A percentile compares a stretch with the other conserved stretches of the same genome.
Conservation (phyloP, 2,329 filamentous ascomycete species). For the Escovopsis weberi region DNA sequence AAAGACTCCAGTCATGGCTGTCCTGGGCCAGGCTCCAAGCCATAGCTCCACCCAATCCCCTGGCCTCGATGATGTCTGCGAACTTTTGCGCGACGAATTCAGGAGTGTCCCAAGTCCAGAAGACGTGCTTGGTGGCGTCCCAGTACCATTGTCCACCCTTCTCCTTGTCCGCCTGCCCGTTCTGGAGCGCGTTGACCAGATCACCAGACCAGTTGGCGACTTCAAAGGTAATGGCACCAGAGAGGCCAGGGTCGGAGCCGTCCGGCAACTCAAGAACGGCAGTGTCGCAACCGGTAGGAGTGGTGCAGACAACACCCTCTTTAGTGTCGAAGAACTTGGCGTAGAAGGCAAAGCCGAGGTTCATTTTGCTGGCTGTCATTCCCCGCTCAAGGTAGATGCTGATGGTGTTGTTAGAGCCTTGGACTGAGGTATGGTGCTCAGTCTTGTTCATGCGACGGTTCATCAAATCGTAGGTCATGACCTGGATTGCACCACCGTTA, state of each 20-base stretch:
- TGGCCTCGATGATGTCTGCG: conserved; percentile 24
- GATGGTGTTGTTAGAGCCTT: conserved; percentile 37
- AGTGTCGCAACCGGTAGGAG: conserved; percentile 43
- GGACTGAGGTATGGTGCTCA: conserved; percentile 47
- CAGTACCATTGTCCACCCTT: conserved; percentile 42
- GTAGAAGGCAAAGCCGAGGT: conserved; percentile 55
- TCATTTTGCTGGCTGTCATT: conserved; percentile 38
- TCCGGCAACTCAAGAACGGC: conserved; percentile 43
- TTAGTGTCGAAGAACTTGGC: conserved; percentile 50
- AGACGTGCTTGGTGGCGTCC: conserved; percentile 28
- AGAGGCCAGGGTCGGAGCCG: conserved; percentile 42
- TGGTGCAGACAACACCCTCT: conserved; percentile 27
- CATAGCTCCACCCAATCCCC: conserved; percentile 34
- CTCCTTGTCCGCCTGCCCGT: conserved; percentile 28
- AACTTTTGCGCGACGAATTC: conserved; percentile 34
- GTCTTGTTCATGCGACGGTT: conserved; percentile 55
- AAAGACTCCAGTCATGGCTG: conserved; percentile 25
- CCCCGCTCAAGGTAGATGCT: conserved; percentile 45
- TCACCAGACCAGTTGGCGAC: conserved; percentile 15
- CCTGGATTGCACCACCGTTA: conserved; percentile 10
- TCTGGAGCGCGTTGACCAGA: conserved; percentile 26
- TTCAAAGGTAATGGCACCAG: conserved; percentile 28
- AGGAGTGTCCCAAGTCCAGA: conserved; percentile 42
- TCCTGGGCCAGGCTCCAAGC: conserved; percentile 41
- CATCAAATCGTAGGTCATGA: conserved; percentile 62